Percentiles rank a stretch among this genome's conserved stretches.
Conservation (phyloP, 179 eudicot genomes). For the Spinacia oleracea region DNA sequence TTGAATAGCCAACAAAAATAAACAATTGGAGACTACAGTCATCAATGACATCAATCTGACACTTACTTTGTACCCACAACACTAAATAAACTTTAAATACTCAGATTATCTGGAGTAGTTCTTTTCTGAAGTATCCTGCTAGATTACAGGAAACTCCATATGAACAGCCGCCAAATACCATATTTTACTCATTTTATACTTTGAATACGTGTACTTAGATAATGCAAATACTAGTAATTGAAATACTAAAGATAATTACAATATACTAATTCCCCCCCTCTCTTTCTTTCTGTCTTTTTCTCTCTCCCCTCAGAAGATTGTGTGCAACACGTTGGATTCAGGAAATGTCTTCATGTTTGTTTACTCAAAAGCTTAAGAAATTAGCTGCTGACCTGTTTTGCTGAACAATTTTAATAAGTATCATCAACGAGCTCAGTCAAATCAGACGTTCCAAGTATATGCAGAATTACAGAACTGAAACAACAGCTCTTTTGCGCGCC, state of each 20-base stretch:
- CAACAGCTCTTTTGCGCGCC: background rate
- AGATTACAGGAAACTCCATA: constrained; percentile 1
- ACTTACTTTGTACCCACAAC: background rate
- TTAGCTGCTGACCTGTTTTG: constrained; percentile 13
- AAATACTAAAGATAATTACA: background rate
- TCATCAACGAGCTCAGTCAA: background rate
- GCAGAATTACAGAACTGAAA: background rate
- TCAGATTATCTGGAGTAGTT: background rate
- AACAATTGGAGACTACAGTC: background rate
- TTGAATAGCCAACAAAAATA: background rate
- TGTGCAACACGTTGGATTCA: constrained; percentile 11
- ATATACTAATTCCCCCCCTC: background rate
- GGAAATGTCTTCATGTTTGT: background rate
- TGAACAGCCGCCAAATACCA: constrained; percentile 25
- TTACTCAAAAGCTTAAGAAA: background rate
- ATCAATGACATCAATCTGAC: constrained; percentile 16
- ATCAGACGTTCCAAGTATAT: background rate
- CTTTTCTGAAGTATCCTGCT: constrained; percentile 5
- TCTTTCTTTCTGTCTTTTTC: background rate
- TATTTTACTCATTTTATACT: background rate
- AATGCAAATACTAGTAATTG: background rate
- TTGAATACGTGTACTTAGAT: background rate
- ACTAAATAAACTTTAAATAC: background rate
- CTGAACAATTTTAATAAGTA: background rate
- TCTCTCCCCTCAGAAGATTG: background rate